These are phyloP conservation scores for Xylariaceae sp. DNA, from an alignment of 2,329 filamentous ascomycete species.

Conservation along the genomic window DNA sequence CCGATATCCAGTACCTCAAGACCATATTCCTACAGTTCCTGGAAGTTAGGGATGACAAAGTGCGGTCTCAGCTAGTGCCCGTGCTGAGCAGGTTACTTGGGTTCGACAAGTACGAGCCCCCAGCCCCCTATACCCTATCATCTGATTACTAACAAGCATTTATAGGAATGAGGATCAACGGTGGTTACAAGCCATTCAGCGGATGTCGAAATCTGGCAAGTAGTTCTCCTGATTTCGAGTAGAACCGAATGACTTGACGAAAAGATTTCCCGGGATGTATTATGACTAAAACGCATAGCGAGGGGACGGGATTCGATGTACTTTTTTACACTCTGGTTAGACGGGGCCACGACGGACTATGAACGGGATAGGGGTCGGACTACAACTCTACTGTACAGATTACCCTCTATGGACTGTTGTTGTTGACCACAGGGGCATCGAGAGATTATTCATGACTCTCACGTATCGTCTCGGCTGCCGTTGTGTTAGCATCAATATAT, in stretches of 20 bases:
- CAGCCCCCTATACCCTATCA: not conserved
- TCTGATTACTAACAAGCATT: conserved; percentile 16
- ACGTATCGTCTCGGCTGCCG: not conserved
- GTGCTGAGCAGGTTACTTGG: conserved; percentile 70
- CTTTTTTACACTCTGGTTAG: conserved; percentile 3
- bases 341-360: conserved; percentile 1
- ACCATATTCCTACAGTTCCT: conserved; percentile 77
- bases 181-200: conserved; percentile 71
- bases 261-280: conserved; percentile 6
- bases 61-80: conserved; percentile 70
- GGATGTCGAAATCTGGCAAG: conserved; percentile 29
- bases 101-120: conserved; percentile 63
- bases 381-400: not conserved
- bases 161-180: conserved; percentile 68
- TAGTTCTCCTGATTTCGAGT: conserved; percentile 13
- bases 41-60: conserved; percentile 72
- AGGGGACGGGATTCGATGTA: conserved; percentile 15
- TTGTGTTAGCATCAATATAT: not conserved
- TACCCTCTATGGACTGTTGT: not conserved
- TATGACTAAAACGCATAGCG: conserved; percentile 23
- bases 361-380: not conserved
- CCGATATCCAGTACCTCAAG: conserved; percentile 65
- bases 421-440: not conserved
- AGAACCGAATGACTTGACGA: not conserved
- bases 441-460: not conserved